These are phyloP conservation scores for Trichoderma koningiopsis DNA, from an alignment of 2,329 filamentous ascomycete genomes.

Conservation along the genomic window DNA sequence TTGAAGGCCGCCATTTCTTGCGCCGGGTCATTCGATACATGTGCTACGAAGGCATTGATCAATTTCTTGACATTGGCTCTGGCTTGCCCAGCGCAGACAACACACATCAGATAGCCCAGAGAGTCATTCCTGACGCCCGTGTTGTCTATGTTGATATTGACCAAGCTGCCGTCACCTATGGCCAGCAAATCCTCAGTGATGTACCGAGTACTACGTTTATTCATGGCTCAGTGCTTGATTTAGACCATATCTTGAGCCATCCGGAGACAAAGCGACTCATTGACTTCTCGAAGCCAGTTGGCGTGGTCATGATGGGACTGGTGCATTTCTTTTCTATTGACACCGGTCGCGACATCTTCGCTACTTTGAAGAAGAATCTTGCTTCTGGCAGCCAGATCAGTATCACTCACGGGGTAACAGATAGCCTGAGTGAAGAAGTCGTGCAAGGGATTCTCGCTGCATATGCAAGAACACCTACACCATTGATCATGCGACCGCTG, in stretches of 20 bases:
- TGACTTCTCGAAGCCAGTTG: slow-evolving; percentile 18
- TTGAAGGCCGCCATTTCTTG: slow-evolving; percentile 11
- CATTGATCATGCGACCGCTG: slow-evolving; percentile 9
- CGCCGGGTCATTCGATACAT: slow-evolving; percentile 17
- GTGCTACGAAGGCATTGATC: slow-evolving; percentile 2
- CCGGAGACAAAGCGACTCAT: slow-evolving; percentile 15
- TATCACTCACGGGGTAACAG: background rate
- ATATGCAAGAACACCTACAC: slow-evolving; percentile 9
- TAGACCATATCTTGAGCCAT: slow-evolving; percentile 13
- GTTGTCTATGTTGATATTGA: slow-evolving; percentile 20
- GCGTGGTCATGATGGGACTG: slow-evolving; percentile 21
- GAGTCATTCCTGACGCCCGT: background rate
- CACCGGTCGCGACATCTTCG: background rate
- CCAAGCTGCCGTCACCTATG: background rate
- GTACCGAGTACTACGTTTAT: slow-evolving; percentile 4
- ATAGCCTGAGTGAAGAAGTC: background rate
- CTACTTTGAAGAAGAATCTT: background rate
- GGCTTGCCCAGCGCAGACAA: slow-evolving; percentile 13
- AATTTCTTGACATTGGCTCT: slow-evolving; percentile 12
- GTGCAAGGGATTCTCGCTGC: background rate
- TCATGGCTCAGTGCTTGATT: background rate
- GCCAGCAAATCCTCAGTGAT: background rate
- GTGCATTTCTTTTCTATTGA: slow-evolving; percentile 1
- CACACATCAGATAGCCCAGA: slow-evolving; percentile 12
- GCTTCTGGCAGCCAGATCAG: slow-evolving; percentile 1